Conservation (phyloP, 305 asterid species). For the Solanum chacoense region DNA sequence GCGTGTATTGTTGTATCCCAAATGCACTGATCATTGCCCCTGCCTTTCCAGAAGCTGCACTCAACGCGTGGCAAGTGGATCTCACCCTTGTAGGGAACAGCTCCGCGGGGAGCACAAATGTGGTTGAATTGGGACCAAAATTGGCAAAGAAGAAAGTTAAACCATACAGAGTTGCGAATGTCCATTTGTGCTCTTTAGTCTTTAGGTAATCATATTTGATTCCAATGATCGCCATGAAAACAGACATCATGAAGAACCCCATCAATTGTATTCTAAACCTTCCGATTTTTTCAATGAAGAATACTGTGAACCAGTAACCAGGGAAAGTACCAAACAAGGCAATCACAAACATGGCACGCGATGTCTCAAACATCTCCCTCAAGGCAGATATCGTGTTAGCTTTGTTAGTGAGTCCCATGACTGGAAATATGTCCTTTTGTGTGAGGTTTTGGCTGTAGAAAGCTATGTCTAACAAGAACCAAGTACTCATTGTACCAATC, state of each 20-base stretch:
- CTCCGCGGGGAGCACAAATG: conserved; percentile 59
- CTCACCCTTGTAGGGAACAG: conserved; percentile 46
- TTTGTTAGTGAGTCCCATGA: conserved; percentile 35
- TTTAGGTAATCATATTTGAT: conserved; percentile 27
- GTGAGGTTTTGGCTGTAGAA: conserved; percentile 54
- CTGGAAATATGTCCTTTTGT: conserved; percentile 50
- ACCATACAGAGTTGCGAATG: conserved; percentile 45
- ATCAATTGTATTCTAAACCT: conserved; percentile 40
- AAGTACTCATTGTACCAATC: conserved; percentile 39
- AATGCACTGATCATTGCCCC: conserved; percentile 57
- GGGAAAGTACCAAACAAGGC: conserved; percentile 53
- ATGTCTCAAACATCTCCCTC: conserved; percentile 42
- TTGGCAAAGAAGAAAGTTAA: conserved; percentile 58
- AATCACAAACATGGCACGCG: conserved; percentile 50
- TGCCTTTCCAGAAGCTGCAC: conserved; percentile 56
- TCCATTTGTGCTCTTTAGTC: conserved; percentile 24
- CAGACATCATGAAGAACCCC: conserved; percentile 59
- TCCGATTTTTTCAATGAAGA: conserved; percentile 47
- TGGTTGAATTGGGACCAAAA: conserved; percentile 54
- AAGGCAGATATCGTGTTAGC: conserved; percentile 23
- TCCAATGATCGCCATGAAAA: conserved; percentile 47
- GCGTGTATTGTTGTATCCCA: conserved; percentile 43
- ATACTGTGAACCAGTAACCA: conserved; percentile 54
- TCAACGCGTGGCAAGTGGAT: conserved; percentile 52
- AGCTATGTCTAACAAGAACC: conserved; percentile 52